These are phyloP conservation scores for Sporobolus alterniflorus DNA, from an alignment of 202 grass and related monocot species.

Conservation along the genomic window DNA sequence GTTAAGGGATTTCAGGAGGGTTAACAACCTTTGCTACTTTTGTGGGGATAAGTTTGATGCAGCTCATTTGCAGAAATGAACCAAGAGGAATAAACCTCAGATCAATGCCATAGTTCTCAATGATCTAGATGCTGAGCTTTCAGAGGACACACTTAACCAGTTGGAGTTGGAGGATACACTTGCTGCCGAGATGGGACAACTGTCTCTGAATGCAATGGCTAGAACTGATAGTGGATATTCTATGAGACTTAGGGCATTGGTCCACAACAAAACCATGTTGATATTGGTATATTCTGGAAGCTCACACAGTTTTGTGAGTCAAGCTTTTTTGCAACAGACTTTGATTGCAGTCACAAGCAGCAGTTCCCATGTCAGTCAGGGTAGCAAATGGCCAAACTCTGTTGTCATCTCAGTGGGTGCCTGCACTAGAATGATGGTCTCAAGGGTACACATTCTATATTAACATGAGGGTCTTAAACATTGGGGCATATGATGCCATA, in stretches of 20 bases:
- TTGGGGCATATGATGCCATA: too few species aligned
- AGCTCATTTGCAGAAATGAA: neutral
- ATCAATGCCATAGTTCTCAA: neutral
- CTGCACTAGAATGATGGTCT: too few species aligned
- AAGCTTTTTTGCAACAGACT: neutral
- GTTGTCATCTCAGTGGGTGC: too few species aligned
- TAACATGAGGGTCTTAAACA: too few species aligned
- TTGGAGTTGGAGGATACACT: neutral
- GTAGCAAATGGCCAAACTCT: too few species aligned
- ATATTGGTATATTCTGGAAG: neutral
- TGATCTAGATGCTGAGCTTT: neutral
- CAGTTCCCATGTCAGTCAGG: too few species aligned
- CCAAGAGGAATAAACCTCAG: neutral
- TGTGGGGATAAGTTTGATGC: neutral
- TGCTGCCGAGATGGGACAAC: rapidly evolving
- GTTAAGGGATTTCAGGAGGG: too few species aligned
- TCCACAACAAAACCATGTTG: neutral
- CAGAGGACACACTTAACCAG: neutral
- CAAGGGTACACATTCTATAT: too few species aligned
- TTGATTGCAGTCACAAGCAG: too few species aligned
- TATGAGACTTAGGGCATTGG: neutral
- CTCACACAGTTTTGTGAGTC: neutral
- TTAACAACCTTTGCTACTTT: neutral
- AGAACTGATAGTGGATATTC: neutral
- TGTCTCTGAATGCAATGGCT: neutral